Evolutionary conservation across 305 asterid species (phyloP).

Genomic region (Fraxinus paxiana): DNA sequence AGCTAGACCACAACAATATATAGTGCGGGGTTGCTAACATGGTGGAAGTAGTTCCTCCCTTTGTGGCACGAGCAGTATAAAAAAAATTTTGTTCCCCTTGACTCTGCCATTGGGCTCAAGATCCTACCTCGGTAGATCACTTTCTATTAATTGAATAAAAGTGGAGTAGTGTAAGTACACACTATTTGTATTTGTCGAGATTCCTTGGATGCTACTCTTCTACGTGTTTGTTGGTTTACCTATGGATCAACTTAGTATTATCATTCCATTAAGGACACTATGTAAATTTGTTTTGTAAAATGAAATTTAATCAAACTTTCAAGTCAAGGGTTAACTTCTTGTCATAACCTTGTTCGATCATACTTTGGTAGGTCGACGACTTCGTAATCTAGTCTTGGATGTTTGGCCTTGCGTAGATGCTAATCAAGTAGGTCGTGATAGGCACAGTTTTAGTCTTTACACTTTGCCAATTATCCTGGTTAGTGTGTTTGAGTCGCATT

Average conservation of each 20-base stretch:
- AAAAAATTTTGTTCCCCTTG: background rate
- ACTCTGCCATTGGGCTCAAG: background rate
- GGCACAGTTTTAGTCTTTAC: background rate
- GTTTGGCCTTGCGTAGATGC: background rate
- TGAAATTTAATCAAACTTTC: background rate
- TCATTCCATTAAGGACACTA: background rate
- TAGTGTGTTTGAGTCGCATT: background rate
- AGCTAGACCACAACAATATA: background rate
- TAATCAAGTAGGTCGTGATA: background rate
- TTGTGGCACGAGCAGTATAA: background rate
- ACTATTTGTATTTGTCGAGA: background rate
- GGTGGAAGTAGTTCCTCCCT: background rate
- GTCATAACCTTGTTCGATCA: background rate
- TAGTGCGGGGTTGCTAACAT: background rate
- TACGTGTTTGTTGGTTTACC: background rate
- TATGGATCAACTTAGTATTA: background rate
- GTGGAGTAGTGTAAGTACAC: background rate
- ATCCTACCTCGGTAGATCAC: background rate
- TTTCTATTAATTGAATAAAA: background rate
- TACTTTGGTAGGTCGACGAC: background rate
- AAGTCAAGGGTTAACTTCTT: background rate
- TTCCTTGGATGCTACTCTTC: background rate
- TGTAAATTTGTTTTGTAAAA: background rate
- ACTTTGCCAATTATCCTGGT: background rate
- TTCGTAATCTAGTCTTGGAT: background rate